Evolutionary conservation across 495 filamentous ascomycete genomes (phyloP).

Genomic region (Astrothelium subdiscretum): DNA sequence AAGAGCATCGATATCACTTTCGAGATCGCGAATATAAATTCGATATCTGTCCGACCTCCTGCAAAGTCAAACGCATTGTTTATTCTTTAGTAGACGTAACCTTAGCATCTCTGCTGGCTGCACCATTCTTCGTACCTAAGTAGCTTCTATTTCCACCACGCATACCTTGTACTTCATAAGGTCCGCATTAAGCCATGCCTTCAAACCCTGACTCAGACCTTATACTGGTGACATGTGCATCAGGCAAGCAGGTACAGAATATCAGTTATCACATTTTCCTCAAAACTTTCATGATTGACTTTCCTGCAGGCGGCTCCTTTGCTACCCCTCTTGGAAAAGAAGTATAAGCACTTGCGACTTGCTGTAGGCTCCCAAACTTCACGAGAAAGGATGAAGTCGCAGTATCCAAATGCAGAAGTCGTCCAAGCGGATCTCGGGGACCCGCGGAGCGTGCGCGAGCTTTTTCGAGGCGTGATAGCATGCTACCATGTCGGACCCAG

Average conservation of each 20-base stretch:
- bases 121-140: no score
- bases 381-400: slow-evolving; percentile 3
- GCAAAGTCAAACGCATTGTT: no score
- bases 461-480: slow-evolving; percentile 17
- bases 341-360: slow-evolving; percentile 21
- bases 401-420: slow-evolving; percentile 22
- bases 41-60: no score
- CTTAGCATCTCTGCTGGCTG: no score
- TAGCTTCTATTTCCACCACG: no score
- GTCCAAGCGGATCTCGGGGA: slow-evolving; percentile 18
- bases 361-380: slow-evolving; percentile 20
- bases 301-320: slow-evolving; percentile 9
- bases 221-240: neutral
- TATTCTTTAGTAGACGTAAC: no score
- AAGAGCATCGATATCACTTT: no score
- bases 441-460: slow-evolving; percentile 10
- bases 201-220: neutral
- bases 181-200: no score
- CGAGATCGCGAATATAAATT: no score
- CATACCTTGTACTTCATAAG: no score
- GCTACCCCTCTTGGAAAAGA: slow-evolving; percentile 2
- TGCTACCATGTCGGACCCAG: slow-evolving; percentile 16
- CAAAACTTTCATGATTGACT: neutral
- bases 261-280: neutral
- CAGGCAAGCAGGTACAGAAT: neutral